Base-by-base conservation (phyloP, 1,139 yeast species). In the Yamadazyma buinensis region DNA sequence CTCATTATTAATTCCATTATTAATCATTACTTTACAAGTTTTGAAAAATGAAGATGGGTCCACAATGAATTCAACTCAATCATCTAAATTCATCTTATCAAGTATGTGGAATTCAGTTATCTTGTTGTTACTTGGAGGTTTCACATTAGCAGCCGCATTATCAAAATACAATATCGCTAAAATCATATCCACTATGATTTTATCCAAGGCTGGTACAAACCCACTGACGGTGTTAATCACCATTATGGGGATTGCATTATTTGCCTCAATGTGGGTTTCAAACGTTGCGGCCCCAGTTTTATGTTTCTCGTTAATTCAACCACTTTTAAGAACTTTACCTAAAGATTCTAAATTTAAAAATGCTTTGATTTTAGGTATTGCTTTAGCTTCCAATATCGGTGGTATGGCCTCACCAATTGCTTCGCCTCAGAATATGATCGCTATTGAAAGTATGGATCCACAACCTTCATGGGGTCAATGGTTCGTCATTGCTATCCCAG, bases 381-480 rank as follows among this genome's bases (percentile, higher is more conserved):
- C 90, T 0, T 62, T 82, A 26, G 80, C 85, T 7, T 80, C 86
- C 8, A 80, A 82, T 51, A 61, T 80, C 31, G 88, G 86, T 24
- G 90, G 90, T 46, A 79, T 82, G 85, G 77, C 87, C 0, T 78
- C 85, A n/a, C 90, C 90, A 12, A 82, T 82, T 42, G 80, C 88
- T 0, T 80, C 86, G 5, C 90, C 90, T 1, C 90, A 82, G 53
- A 82, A 82, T 46, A 80, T 82, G 61, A 77, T 82, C 40, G 85
- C 87, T 2, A 78, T 81, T 63, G 79, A 80, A 32, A 75, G 80
- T 30, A 67, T 82, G 70, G 68, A 69, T 10, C 80, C 83, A 0
- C 78, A 72, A 41, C 84, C 84, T 17, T 75, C 82, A 4, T 82
- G 90, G 90, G 86, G 86, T 32, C 80, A 80, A 52, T 82, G 86